Evolutionary conservation across 1,139 yeast species (phyloP).

Genomic region (Candida neerlandica): DNA sequence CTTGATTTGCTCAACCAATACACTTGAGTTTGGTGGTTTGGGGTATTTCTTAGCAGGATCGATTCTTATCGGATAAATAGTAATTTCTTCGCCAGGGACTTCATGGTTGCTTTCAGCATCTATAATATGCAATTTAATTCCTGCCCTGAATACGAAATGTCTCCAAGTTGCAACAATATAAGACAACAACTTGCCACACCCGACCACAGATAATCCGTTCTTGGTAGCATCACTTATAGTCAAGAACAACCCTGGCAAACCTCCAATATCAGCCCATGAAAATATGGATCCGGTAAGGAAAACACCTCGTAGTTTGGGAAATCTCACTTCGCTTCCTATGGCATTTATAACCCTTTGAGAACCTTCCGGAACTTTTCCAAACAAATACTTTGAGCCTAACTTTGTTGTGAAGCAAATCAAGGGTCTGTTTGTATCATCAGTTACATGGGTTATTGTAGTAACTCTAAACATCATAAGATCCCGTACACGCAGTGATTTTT

Average conservation of each 20-base stretch:
- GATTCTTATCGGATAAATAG: constrained; percentile 54
- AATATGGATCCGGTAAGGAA: constrained; percentile 73
- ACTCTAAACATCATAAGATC: constrained; percentile 34
- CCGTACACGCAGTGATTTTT: background rate
- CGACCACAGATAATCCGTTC: constrained; percentile 42
- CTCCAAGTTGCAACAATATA: constrained; percentile 81
- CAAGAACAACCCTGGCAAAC: constrained; percentile 84
- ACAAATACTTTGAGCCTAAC: constrained; percentile 62
- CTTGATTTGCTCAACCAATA: constrained; percentile 24
- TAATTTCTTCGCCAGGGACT: constrained; percentile 54
- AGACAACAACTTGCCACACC: constrained; percentile 42
- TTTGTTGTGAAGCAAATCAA: constrained; percentile 51
- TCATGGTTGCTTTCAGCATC: constrained; percentile 37
- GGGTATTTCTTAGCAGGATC: constrained; percentile 3
- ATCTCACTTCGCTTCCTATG: constrained; percentile 50
- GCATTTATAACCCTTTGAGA: constrained; percentile 66
- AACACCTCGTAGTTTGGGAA: constrained; percentile 61
- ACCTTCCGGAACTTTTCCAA: constrained; percentile 88
- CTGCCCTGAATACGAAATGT: constrained; percentile 82
- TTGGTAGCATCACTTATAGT: constrained; percentile 85
- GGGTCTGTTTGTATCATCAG: constrained; percentile 64
- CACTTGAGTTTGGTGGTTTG: background rate
- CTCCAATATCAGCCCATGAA: constrained; percentile 77
- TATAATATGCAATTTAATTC: constrained; percentile 56
- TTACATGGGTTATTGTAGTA: constrained; percentile 55